phyloP scores from a whole-genome alignment of 1,284 basidiomycete species.

The Sphaerobolus stellatus region DNA sequence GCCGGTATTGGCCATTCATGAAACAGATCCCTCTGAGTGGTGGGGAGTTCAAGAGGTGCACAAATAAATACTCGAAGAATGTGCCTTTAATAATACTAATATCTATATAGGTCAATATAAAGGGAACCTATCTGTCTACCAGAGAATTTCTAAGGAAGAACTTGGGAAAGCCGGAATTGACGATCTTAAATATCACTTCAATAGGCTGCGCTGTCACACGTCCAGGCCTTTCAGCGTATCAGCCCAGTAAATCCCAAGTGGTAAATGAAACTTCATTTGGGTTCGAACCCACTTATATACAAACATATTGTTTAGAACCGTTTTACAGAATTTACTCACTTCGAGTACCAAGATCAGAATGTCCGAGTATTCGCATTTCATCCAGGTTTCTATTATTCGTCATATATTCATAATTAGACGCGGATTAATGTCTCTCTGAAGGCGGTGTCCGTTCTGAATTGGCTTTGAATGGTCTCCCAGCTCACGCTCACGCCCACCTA shows the following conservation, averaged over 20 bases:
- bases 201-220: not conserved
- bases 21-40: not conserved
- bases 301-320: not conserved
- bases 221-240: not conserved
- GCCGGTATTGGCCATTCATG: not conserved
- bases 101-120: conserved; percentile 1
- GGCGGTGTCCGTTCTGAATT: not conserved
- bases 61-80: not conserved
- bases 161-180: not conserved
- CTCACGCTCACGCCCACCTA: not conserved
- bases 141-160: not conserved
- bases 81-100: not conserved
- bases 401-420: not conserved
- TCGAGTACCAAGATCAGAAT: not conserved
- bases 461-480: not conserved
- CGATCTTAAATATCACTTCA: not conserved
- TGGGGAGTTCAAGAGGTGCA: not conserved
- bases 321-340: conserved; percentile 1
- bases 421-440: not conserved
- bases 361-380: not conserved
- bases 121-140: not conserved
- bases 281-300: not conserved
- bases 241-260: not conserved
- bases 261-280: not conserved
- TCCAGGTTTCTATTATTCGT: not conserved